Conservation (phyloP, 306 rosid genomes). For the Trifolium dubium region DNA sequence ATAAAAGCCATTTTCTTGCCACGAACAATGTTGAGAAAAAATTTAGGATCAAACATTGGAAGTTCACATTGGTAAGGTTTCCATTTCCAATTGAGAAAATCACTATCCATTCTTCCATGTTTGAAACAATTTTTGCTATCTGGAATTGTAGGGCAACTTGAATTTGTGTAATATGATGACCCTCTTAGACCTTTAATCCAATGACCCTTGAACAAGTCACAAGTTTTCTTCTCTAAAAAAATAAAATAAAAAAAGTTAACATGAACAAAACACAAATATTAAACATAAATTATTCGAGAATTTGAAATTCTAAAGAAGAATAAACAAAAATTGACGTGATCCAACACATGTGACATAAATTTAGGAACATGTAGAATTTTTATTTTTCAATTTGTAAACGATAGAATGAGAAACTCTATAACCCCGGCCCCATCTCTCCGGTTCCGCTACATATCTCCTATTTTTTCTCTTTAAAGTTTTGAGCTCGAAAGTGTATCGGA, state of each 20-base stretch:
- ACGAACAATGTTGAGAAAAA: slow-evolving; percentile 58
- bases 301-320: background rate
- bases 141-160: slow-evolving; percentile 74
- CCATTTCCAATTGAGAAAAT: slow-evolving; percentile 93
- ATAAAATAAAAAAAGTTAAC: background rate
- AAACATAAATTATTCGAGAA: background rate
- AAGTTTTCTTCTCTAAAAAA: slow-evolving; percentile 50
- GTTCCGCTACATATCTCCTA: background rate
- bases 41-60: slow-evolving; percentile 58
- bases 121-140: slow-evolving; percentile 81
- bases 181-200: slow-evolving; percentile 60
- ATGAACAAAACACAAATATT: background rate
- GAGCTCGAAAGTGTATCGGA: background rate
- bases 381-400: background rate
- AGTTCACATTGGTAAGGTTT: slow-evolving; percentile 75
- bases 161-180: slow-evolving; percentile 62
- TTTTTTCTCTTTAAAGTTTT: background rate
- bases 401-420: background rate
- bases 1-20: slow-evolving; percentile 83
- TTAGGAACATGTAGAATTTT: background rate
- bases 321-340: background rate
- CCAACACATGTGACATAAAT: background rate
- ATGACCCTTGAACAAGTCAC: slow-evolving; percentile 72
- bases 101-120: slow-evolving; percentile 68
- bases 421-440: background rate